Evolutionary conservation across 768 basidiomycete species (phyloP).

Genomic region (Boletus speciosus): DNA sequence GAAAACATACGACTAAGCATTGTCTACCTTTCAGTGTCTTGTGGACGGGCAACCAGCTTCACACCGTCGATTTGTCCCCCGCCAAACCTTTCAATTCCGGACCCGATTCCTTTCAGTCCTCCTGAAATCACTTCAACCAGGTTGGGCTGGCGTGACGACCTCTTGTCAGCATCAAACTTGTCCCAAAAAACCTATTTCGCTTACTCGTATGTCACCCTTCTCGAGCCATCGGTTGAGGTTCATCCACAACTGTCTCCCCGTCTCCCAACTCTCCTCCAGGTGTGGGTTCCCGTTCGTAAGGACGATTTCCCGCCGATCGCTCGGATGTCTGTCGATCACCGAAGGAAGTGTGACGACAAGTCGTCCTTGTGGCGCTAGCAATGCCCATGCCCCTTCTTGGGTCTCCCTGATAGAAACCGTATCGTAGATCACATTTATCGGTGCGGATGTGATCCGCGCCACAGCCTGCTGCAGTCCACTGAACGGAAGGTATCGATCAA

Average conservation of each 20-base stretch:
- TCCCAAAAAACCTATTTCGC: neutral
- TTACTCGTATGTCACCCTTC: constrained; percentile 31
- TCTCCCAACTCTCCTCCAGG: constrained; percentile 32
- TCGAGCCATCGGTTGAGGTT: constrained; percentile 29
- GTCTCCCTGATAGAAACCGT: constrained; percentile 38
- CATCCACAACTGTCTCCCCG: constrained; percentile 31
- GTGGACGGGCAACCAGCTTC: constrained; percentile 43
- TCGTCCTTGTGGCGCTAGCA: constrained; percentile 37
- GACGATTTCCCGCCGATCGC: constrained; percentile 29
- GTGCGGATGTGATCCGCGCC: constrained; percentile 36
- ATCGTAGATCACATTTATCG: constrained; percentile 37
- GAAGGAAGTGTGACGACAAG: constrained; percentile 35
- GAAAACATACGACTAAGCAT: constrained; percentile 15
- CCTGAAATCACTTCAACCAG: constrained; percentile 38
- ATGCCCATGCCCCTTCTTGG: constrained; percentile 34
- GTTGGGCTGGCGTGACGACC: constrained; percentile 37
- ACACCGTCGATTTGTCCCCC: constrained; percentile 40
- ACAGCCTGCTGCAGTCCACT: constrained; percentile 32
- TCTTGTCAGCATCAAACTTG: neutral
- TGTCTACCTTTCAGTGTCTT: constrained; percentile 40
- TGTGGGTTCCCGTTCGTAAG: constrained; percentile 34
- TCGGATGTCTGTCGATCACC: constrained; percentile 26
- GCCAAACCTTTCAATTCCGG: constrained; percentile 41
- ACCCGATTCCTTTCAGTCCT: constrained; percentile 41
- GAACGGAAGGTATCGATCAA: constrained; percentile 30